Evolutionary conservation across 1,284 basidiomycete genomes (phyloP), one percentile per base, ranked within the genome.

Genomic region (Melampsora americana): DNA sequence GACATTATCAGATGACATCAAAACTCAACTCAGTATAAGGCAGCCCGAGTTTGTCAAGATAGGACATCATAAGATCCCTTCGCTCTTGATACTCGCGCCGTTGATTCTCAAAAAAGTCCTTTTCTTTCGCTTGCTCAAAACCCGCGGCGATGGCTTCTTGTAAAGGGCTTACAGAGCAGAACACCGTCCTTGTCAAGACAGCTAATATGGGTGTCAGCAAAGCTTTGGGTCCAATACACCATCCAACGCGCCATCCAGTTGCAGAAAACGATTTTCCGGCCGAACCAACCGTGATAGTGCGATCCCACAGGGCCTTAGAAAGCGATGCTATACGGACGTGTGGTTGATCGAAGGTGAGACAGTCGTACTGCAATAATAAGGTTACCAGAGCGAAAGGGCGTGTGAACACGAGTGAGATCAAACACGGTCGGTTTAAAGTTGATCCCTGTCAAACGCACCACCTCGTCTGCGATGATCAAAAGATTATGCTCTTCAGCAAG

Each of bases 231-330:
- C 91, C 96, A 78, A 99, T 90, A 18, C n/a, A 81, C 82, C 79
- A 68, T 74, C 95, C 96, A 30, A 99, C 88, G 76, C 96, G 89
- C 95, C 95, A 99, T 30, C 96, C 96, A 1, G 96, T 99, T 9
- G 93, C 93, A 20, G 95, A 92, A 83, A 99, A 99, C n/a, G 92
- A 89, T 86, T 84, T 82, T 53, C 81, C 91, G 14, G 89, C 92
- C 11, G 90, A 92, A 32, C 89, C 88, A 60, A 93, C 88, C 1
- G 92, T 92, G 70, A 93, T 86, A 0, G 92, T 93, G 56, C 92
- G 89, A 79, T 98, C 92, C 95, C 95, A 99, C 93, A 98, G 96
- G n/a, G 93, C 92, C 46, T 80, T 78, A 23, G 80, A 77, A 39
- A 97, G 86, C 35, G 86, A 91, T 2, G 95, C 95, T 79, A 99